phyloP scores from a whole-genome alignment of 2,329 filamentous ascomycete species.

The Torrubiella hemipterigena region DNA sequence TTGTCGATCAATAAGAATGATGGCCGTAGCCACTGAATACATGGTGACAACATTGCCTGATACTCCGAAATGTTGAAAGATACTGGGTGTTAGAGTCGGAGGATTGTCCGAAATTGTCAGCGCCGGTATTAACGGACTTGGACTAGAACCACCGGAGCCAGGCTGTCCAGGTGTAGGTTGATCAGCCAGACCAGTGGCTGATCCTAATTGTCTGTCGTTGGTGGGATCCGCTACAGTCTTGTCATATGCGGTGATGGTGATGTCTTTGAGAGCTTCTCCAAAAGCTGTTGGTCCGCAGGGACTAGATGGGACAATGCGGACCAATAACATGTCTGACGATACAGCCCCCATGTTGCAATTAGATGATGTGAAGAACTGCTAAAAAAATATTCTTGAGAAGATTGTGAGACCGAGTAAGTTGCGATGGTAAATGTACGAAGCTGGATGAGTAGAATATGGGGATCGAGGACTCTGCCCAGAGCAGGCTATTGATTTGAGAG shows the following conservation, averaged over 20 bases:
- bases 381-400: too few relatives aligned
- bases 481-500: too few relatives aligned
- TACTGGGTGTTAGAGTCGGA: background rate
- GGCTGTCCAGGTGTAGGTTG: background rate
- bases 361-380: too few relatives aligned
- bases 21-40: conserved; percentile 4
- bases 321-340: conserved; percentile 4
- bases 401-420: too few relatives aligned
- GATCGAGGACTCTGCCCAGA: too few relatives aligned
- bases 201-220: conserved; percentile 1
- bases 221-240: conserved; percentile 1
- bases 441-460: too few relatives aligned
- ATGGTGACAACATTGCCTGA: background rate
- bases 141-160: too few relatives aligned
- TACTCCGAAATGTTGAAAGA: conserved; percentile 3
- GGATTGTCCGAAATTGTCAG: background rate
- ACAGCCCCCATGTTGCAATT: too few relatives aligned
- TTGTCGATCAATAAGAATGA: conserved; percentile 3
- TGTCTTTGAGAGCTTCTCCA: conserved; percentile 1
- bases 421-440: too few relatives aligned
- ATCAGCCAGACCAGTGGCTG: conserved; percentile 3
- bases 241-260: conserved; percentile 3
- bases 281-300: conserved; percentile 1
- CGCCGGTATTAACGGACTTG: too few relatives aligned
- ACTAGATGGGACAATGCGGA: conserved; percentile 5